phyloP scores from a whole-genome alignment of 768 basidiomycete genomes.

The Phaffia tasmanica region DNA sequence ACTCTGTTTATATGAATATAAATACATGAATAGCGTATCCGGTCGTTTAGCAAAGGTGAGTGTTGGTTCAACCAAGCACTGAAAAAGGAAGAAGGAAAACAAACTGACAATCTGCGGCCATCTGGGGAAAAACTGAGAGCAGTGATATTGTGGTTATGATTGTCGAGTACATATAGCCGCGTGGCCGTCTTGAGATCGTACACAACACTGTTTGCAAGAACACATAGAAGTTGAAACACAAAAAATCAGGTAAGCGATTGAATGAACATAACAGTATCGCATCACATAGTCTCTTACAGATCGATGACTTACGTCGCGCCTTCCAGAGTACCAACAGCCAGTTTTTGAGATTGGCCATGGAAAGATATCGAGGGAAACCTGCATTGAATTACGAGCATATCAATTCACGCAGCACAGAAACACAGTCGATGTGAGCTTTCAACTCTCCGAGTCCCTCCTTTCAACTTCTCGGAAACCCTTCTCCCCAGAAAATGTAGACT shows the following conservation, averaged over 20 bases:
- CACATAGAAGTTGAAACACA: background rate
- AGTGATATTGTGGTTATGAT: constrained; percentile 67
- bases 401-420: background rate
- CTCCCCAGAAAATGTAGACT: constrained; percentile 30
- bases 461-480: background rate
- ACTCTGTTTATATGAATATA: constrained; percentile 38
- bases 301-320: constrained; percentile 52
- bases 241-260: background rate
- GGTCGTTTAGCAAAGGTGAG: too few species aligned
- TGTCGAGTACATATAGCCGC: constrained; percentile 85
- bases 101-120: constrained; percentile 56
- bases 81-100: background rate
- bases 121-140: constrained; percentile 90
- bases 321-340: constrained; percentile 87
- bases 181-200: constrained; percentile 95
- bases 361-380: constrained; percentile 94
- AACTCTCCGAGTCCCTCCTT: too few species aligned
- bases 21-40: background rate
- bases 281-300: background rate
- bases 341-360: constrained; percentile 69
- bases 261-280: background rate
- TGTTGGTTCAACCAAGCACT: background rate
- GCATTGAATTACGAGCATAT: background rate
- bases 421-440: background rate
- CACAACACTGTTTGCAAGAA: constrained; percentile 47